Percentiles rank a stretch among this genome's conserved stretches.
phyloP scores from a whole-genome alignment of 805 yeast species.

The Sugiyamaella floridensis region DNA sequence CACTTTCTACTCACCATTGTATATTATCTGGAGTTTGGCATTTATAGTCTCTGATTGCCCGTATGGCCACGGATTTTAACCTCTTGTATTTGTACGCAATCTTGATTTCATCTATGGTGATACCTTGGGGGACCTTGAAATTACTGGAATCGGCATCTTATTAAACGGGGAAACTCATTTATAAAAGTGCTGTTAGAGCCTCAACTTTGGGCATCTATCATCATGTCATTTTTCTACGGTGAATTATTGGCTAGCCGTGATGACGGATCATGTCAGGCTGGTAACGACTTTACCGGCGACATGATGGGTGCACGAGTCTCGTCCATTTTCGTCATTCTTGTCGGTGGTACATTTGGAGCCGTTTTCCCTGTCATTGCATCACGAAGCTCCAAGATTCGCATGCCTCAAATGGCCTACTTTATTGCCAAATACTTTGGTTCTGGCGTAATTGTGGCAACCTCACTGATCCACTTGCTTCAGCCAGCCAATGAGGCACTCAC shows the following conservation, averaged over 20 bases:
- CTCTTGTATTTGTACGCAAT: neutral
- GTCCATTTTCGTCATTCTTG: slow-evolving; percentile 53
- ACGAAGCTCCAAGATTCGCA: slow-evolving; percentile 17
- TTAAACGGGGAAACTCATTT: neutral
- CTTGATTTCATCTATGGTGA: neutral
- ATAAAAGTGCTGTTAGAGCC: neutral
- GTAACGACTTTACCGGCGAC: slow-evolving; percentile 38
- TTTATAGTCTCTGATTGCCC: neutral
- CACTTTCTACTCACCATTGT: neutral
- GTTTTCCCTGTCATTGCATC: slow-evolving; percentile 39
- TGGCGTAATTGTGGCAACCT: slow-evolving; percentile 73
- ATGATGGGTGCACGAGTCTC: slow-evolving; percentile 43
- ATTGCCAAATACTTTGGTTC: slow-evolving; percentile 52
- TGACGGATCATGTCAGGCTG: slow-evolving; percentile 8
- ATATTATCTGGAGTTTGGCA: neutral
- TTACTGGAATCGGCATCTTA: neutral
- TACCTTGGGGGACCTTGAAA: neutral
- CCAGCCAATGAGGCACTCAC: slow-evolving; percentile 30
- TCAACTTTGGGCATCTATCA: neutral
- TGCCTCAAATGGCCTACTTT: slow-evolving; percentile 29
- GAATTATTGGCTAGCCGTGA: neutral
- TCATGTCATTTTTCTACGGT: neutral
- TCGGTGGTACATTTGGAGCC: slow-evolving; percentile 41
- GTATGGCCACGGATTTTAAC: neutral
- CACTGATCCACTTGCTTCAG: slow-evolving; percentile 57